Base-by-base conservation (phyloP, 768 basidiomycete genomes). In the Lanmaoa rubissima region DNA sequence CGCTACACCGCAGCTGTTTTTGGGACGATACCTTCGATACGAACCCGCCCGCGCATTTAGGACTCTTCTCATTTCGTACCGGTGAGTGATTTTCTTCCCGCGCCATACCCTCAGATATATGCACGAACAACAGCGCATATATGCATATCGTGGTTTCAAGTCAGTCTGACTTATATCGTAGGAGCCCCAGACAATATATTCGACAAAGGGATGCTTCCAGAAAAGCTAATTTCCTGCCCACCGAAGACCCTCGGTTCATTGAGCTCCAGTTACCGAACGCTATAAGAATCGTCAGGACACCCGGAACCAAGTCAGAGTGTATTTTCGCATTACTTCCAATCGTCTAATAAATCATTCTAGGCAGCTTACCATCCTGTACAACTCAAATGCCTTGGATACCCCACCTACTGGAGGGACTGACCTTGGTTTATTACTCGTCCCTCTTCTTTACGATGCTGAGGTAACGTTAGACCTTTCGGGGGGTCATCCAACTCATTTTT, bases 41-140 rank as follows among this genome's bases (percentile, higher is more conserved):
- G 91, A 93, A 60, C 82, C 81, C 24, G 90, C 91, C 14, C 82
- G 88, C 57, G 88, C 89, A 14, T 87, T 86, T 62, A 81, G 87
- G 60, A 83, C 88, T 34, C 74, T 93, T 21, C 75, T 89, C 54
- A 75, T 93, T 50, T 92, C 91, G 26, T 92, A 89, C 70, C 79
- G 87, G 88, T 86, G 58, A 46, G 74, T 64, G 28, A 43, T 14
- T 8, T 41, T 21, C 42, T 46, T 36, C 50, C 21, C 31, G 12
- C 40, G 41, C 14, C 16, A 5, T 38, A 48, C 31, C 14, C 17
- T 49, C 32, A 16, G 24, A 48, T 60, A 62, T 65, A 65, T 64
- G 60, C 60, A 28, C 55, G 5, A 42, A 51, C 7, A 31, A 41
- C n/a, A 6, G 45, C 50, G 64, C 65, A 69, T 69, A 69, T 59